Percentiles rank a stretch among this genome's conserved stretches.
phyloP scores from a whole-genome alignment of 2,329 filamentous ascomycete species.

The Fusarium setosum region DNA sequence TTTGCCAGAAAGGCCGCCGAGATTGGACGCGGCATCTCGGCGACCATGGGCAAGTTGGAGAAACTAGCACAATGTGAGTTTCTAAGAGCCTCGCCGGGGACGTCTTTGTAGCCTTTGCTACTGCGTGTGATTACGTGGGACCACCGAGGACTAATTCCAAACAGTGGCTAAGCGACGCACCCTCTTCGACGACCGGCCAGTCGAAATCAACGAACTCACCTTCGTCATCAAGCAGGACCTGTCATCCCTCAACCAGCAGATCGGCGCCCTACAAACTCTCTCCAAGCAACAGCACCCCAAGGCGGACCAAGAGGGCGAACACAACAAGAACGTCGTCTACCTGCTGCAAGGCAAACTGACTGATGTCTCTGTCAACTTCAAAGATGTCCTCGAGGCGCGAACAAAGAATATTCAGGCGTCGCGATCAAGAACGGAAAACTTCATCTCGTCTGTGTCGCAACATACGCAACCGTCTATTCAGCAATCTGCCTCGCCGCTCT shows the following conservation, averaged over 20 bases:
- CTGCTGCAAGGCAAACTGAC: slow-evolving; percentile 91
- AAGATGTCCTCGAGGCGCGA: slow-evolving; percentile 94
- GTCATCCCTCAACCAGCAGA: slow-evolving; percentile 84
- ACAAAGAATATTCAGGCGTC: slow-evolving; percentile 99
- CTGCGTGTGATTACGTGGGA: not conserved
- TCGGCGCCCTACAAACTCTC: slow-evolving; percentile 82
- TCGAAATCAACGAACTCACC: slow-evolving; percentile 96
- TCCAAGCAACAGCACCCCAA: slow-evolving; percentile 81
- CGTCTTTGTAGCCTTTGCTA: not conserved
- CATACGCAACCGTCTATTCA: slow-evolving; percentile 76
- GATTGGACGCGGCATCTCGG: slow-evolving; percentile 90
- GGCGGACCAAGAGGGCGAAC: slow-evolving; percentile 87
- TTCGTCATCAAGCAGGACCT: slow-evolving; percentile 99
- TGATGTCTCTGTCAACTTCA: slow-evolving; percentile 94
- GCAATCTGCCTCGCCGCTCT: slow-evolving; percentile 86
- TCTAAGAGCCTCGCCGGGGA: not conserved
- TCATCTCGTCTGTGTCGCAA: slow-evolving; percentile 89
- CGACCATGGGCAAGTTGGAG: slow-evolving; percentile 94
- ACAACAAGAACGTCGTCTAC: slow-evolving; percentile 97
- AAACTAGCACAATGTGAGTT: slow-evolving; percentile 83
- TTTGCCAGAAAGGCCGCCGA: slow-evolving; percentile 93
- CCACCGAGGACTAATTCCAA: slow-evolving; percentile 16
- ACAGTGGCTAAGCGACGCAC: slow-evolving; percentile 94
- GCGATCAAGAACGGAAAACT: slow-evolving; percentile 92
- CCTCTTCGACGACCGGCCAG: slow-evolving; percentile 94